These are phyloP conservation scores for Xerocomus nothofagi DNA, from an alignment of 1,284 basidiomycete species.

Conservation along the genomic window DNA sequence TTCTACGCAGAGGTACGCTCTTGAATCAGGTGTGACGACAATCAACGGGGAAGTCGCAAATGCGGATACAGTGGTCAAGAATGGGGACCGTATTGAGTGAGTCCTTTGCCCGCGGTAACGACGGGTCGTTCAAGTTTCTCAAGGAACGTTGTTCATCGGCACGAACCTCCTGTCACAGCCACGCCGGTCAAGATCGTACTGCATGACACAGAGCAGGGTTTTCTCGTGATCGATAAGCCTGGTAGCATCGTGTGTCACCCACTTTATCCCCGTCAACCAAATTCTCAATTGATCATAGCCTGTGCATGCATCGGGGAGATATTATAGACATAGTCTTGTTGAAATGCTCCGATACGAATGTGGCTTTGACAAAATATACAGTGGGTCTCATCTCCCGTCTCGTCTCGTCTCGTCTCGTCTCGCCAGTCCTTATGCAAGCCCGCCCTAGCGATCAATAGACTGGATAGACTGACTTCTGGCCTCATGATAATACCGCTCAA, in stretches of 20 bases:
- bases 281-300: conserved; percentile 49
- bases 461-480: conserved; percentile 94
- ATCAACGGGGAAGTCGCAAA: conserved; percentile 86
- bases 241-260: conserved; percentile 74
- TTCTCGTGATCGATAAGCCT: conserved; percentile 94
- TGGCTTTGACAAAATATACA: conserved; percentile 80
- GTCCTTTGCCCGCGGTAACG: conserved; percentile 33
- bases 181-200: conserved; percentile 82
- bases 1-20: conserved; percentile 73
- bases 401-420: conserved; percentile 1
- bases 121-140: not conserved
- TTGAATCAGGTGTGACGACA: conserved; percentile 93
- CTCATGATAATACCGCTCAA: conserved; percentile 93
- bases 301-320: conserved; percentile 87
- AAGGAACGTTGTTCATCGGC: conserved; percentile 92
- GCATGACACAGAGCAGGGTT: conserved; percentile 76
- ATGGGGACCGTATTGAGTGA: conserved; percentile 91
- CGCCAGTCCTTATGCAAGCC: conserved; percentile 1
- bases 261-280: not conserved
- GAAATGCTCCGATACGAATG: conserved; percentile 88
- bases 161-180: conserved; percentile 94
- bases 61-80: conserved; percentile 77
- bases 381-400: conserved; percentile 48
- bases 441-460: conserved; percentile 81
- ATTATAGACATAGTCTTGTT: conserved; percentile 84